Base-by-base conservation (phyloP, 495 filamentous ascomycete species). In the Podospora comata region DNA sequence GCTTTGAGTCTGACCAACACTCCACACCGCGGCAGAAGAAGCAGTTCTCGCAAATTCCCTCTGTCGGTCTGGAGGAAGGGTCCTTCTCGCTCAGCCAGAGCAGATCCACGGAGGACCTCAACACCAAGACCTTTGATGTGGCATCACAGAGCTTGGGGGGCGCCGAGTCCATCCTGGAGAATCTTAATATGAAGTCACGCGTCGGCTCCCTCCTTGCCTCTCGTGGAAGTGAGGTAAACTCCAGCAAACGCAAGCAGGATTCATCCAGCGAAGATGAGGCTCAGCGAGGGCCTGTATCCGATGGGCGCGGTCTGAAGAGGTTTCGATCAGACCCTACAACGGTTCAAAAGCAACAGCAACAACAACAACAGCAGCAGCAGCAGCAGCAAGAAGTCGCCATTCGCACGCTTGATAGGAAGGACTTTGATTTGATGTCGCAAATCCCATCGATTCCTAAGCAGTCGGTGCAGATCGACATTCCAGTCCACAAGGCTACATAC, bases 401-500 rank as follows among this genome's bases (percentile, higher is more conserved):
- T 19, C 59, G 39, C 2, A 4, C 62, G 3, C 26, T 76, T 7
- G 74, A 66, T 6, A 69, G 75, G 6, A 67, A 73, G 20, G 81
- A 85, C 30, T 76, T 73, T 39, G 72, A 70, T 23, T 68, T 84
- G 18, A 71, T 83, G 28, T 76, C 72, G 23, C 68, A 76, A n/a
- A 71, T 85, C 0, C 79, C 80, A 2, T 69, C 73, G 27, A 75
- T 81, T 23, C 26, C 67, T 15, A 74, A 75, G 27, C 72, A 67
- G 4, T 70, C 77, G 16, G 78, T 77, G 9, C 82, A 84, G 63
- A 84, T 85, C 60, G 83, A 86, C 62, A 80, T 76, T 57, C 79
- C 79, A 9, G 75, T 85, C 11, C 76, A 80, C 59, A 81, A 85
- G 59, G 79, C 77, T n/a, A 75, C 76, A 2, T 87, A 80, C 66